Evolutionary conservation across 2,329 filamentous ascomycete genomes (phyloP).

Genomic region (Xylariaceae sp.): DNA sequence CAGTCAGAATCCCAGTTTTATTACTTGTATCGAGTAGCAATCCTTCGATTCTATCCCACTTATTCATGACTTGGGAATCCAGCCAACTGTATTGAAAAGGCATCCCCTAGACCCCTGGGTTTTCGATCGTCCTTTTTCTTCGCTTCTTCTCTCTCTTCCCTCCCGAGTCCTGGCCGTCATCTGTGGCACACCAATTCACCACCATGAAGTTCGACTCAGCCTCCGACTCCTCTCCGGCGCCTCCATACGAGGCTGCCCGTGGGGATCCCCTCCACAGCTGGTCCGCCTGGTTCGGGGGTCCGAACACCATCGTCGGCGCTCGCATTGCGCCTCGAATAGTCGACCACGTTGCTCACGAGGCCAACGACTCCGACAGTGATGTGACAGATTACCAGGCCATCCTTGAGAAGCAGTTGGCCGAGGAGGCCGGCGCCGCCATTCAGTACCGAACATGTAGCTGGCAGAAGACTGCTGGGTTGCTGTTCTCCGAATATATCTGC

Average conservation of each 20-base stretch:
- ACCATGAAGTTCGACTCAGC: constrained; percentile 22
- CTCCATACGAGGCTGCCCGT: constrained; percentile 35
- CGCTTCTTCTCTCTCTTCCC: neutral
- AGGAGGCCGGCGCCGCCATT: constrained; percentile 76
- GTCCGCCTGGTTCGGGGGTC: constrained; percentile 40
- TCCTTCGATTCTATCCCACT: neutral
- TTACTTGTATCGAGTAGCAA: neutral
- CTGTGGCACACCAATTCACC: neutral
- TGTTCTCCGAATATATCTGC: constrained; percentile 96
- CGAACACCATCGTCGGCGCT: constrained; percentile 44
- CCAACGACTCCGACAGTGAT: constrained; percentile 40
- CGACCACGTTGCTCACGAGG: constrained; percentile 13
- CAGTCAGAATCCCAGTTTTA: neutral
- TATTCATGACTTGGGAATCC: too few species aligned
- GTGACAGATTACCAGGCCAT: constrained; percentile 47
- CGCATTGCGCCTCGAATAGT: constrained; percentile 47
- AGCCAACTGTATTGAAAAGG: too few species aligned
- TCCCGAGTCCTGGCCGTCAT: neutral
- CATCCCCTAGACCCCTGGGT: neutral
- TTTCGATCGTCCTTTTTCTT: neutral
- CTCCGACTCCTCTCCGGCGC: constrained; percentile 19
- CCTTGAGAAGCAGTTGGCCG: constrained; percentile 65
- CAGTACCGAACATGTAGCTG: constrained; percentile 92
- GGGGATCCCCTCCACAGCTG: constrained; percentile 37
- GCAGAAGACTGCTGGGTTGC: constrained; percentile 87